A percentile compares a stretch with the other conserved stretches of the same genome.
Conservation (phyloP, 352 stramenopile species). For the Globisporangium recalcitrans region DNA sequence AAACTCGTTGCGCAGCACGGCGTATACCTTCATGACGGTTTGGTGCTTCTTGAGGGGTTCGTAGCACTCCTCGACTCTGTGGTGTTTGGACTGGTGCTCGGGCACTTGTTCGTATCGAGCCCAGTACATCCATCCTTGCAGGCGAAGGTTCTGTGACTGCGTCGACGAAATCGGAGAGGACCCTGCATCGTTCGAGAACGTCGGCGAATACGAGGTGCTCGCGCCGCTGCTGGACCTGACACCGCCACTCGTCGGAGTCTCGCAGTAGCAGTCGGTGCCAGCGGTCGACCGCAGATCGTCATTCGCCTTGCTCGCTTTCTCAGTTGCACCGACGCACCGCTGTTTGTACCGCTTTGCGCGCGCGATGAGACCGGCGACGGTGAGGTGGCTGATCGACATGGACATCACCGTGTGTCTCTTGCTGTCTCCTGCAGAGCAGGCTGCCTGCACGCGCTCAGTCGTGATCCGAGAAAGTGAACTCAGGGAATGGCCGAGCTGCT, state of each 20-base stretch:
- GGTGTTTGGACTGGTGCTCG: not conserved
- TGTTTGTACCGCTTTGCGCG: slow-evolving; percentile 9
- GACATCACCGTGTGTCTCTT: not conserved
- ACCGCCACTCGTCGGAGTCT: not conserved
- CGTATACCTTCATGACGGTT: slow-evolving; percentile 37
- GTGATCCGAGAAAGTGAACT: slow-evolving; percentile 1
- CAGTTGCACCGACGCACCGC: not conserved
- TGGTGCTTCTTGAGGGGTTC: slow-evolving; percentile 14
- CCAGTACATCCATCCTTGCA: slow-evolving; percentile 46
- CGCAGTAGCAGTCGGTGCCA: slow-evolving; percentile 2
- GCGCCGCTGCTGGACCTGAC: slow-evolving; percentile 8
- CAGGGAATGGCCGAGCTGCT: not conserved
- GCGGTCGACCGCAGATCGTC: slow-evolving; percentile 7
- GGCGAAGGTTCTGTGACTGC: slow-evolving; percentile 18
- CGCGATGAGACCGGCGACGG: slow-evolving; percentile 8
- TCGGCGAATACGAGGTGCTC: slow-evolving; percentile 8
- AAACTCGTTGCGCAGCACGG: slow-evolving; percentile 40
- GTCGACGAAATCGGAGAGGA: slow-evolving; percentile 5
- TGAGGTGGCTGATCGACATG: slow-evolving; percentile 19
- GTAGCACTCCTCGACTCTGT: not conserved
- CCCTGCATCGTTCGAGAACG: not conserved
- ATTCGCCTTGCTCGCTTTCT: slow-evolving; percentile 13
- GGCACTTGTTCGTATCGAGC: slow-evolving; percentile 17
- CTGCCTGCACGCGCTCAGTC: slow-evolving; percentile 4
- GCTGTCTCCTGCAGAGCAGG: not conserved